These are phyloP conservation scores for Cladosporium austrohemisphaericum DNA, from an alignment of 2,329 filamentous ascomycete genomes.

Conservation along the genomic window DNA sequence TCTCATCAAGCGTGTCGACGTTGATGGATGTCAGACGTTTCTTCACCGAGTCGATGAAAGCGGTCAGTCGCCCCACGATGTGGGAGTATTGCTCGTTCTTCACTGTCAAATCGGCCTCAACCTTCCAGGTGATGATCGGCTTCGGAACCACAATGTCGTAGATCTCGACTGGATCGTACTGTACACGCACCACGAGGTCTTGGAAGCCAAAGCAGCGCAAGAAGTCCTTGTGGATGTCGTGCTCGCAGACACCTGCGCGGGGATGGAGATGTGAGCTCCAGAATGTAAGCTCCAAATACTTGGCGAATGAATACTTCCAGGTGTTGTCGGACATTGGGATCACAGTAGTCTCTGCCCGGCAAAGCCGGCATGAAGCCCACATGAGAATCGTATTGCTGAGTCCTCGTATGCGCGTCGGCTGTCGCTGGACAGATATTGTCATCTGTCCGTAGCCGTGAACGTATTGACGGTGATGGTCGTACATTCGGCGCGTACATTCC, in stretches of 20 bases:
- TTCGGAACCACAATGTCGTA: conserved; percentile 92
- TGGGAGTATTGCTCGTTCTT: conserved; percentile 88
- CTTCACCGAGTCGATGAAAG: conserved; percentile 85
- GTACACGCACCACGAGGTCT: conserved; percentile 79
- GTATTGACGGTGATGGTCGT: conserved; percentile 91
- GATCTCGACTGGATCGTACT: conserved; percentile 88
- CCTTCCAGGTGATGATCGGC: conserved; percentile 92
- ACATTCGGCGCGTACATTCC: conserved; percentile 81
- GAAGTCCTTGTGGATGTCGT: conserved; percentile 90
- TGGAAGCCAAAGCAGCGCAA: conserved; percentile 87
- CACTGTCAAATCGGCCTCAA: conserved; percentile 84
- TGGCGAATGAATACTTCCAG: conserved; percentile 98
- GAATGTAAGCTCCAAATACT: conserved; percentile 95
- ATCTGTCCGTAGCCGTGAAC: conserved; percentile 94
- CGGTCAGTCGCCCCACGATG: conserved; percentile 75
- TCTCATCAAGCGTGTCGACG: conserved; percentile 82
- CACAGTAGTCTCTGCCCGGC: conserved; percentile 83
- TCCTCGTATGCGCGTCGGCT: conserved; percentile 61
- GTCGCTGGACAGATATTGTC: conserved; percentile 81
- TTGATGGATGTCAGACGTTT: conserved; percentile 82
- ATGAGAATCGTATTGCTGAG: conserved; percentile 78
- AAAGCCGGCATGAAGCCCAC: conserved; percentile 96
- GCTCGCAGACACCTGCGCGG: conserved; percentile 72
- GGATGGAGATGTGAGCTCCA: conserved; percentile 83
- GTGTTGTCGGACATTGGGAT: conserved; percentile 89